Evolutionary conservation across 495 filamentous ascomycete species (phyloP).

Genomic region (Halenospora varia): DNA sequence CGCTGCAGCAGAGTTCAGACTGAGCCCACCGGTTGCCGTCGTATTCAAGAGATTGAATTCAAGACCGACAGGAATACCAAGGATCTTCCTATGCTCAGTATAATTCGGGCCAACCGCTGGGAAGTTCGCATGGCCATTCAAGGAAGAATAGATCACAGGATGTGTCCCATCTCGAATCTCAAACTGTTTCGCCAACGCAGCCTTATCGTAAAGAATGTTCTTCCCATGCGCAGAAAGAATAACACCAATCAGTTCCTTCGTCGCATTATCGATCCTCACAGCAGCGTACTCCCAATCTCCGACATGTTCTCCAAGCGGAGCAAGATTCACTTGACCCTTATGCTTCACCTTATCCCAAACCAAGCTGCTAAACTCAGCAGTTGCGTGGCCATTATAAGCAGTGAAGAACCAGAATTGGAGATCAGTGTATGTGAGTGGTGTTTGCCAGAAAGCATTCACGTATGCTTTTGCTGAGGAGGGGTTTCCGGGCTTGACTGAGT

Average conservation of each 20-base stretch:
- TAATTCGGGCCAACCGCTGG: conserved; percentile 8
- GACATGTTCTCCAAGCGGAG: conserved; percentile 16
- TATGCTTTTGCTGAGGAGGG: conserved; percentile 15
- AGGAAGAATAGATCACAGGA: conserved; percentile 11
- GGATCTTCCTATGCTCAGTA: conserved; percentile 5
- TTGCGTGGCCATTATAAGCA: conserved; percentile 14
- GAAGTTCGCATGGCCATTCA: conserved; percentile 21
- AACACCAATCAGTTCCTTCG: conserved; percentile 13
- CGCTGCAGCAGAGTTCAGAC: conserved; percentile 1
- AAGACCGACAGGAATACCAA: conserved; percentile 11
- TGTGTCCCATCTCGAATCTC: conserved; percentile 6
- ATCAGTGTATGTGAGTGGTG: conserved; percentile 10
- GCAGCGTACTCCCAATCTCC: conserved; percentile 20
- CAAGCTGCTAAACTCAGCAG: conserved; percentile 6
- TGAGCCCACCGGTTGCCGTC: conserved; percentile 11
- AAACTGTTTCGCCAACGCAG: background rate
- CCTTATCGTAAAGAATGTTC: conserved; percentile 2
- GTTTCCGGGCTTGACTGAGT: conserved; percentile 7
- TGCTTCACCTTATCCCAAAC: conserved; percentile 7
- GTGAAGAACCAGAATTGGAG: conserved; percentile 19
- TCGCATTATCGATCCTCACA: conserved; percentile 14
- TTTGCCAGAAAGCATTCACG: conserved; percentile 13
- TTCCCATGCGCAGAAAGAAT: conserved; percentile 10
- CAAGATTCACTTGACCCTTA: conserved; percentile 8
- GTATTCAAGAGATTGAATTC: conserved; percentile 13